Conservation (phyloP, 2,329 filamentous ascomycete genomes). For the Sordariomycetes sp. region DNA sequence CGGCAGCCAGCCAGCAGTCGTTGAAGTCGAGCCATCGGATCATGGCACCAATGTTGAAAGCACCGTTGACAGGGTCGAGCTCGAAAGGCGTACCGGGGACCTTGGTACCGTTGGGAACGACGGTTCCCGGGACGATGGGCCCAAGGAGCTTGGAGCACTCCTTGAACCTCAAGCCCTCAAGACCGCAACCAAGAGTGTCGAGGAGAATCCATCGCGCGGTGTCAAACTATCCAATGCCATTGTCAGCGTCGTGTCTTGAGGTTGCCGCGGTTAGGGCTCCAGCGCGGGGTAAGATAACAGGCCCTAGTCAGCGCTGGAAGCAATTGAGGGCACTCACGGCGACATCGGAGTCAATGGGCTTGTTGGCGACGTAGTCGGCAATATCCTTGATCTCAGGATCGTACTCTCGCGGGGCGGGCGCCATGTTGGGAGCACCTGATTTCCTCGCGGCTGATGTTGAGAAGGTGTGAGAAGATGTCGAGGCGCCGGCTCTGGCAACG, state of each 20-base stretch:
- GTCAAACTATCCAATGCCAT: slow-evolving; percentile 56
- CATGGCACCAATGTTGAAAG: slow-evolving; percentile 98
- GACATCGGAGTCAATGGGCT: slow-evolving; percentile 81
- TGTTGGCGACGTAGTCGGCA: slow-evolving; percentile 89
- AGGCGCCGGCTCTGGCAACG: slow-evolving; percentile 21
- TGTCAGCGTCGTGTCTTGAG: not conserved
- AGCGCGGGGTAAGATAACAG: slow-evolving; percentile 4
- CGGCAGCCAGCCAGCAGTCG: slow-evolving; percentile 97
- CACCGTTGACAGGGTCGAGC: slow-evolving; percentile 88
- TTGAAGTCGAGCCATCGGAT: slow-evolving; percentile 99
- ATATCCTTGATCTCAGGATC: slow-evolving; percentile 94
- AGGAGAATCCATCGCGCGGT: slow-evolving; percentile 95
- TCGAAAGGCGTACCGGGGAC: slow-evolving; percentile 90
- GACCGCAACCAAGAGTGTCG: slow-evolving; percentile 92
- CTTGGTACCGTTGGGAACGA: slow-evolving; percentile 84
- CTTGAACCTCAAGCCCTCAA: slow-evolving; percentile 91
- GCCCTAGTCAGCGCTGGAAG: not conserved
- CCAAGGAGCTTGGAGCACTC: slow-evolving; percentile 94
- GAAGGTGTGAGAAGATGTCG: slow-evolving; percentile 30
- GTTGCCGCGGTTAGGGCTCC: not conserved
- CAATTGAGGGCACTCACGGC: slow-evolving; percentile 57
- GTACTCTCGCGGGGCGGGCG: slow-evolving; percentile 53
- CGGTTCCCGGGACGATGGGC: slow-evolving; percentile 80
- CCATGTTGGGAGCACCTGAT: slow-evolving; percentile 40
- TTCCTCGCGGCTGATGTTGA: slow-evolving; percentile 38